Conservation (phyloP, 768 basidiomycete genomes). For the Pulveroboletus sp. region DNA sequence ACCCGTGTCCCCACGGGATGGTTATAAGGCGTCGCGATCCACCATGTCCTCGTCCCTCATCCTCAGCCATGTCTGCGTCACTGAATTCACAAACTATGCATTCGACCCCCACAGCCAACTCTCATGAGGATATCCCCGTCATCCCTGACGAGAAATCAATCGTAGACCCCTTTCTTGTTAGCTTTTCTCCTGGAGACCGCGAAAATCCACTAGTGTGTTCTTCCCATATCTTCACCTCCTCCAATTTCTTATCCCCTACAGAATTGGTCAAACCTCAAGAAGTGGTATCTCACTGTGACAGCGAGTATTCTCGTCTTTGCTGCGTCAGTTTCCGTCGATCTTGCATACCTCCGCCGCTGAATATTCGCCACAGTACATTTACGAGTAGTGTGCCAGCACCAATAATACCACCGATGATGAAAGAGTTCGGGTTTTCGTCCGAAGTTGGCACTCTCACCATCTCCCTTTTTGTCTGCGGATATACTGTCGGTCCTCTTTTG, state of each 20-base stretch:
- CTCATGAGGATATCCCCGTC: conserved; percentile 3
- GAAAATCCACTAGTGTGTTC: conserved; percentile 42
- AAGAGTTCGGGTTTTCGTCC: conserved; percentile 44
- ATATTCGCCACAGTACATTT: conserved; percentile 44
- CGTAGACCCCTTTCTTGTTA: conserved; percentile 30
- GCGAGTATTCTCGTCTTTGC: conserved; percentile 50
- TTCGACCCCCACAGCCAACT: conserved; percentile 2
- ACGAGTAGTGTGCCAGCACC: conserved; percentile 57
- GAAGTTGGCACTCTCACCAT: conserved; percentile 53
- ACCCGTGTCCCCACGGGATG: no score
- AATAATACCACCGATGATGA: conserved; percentile 32
- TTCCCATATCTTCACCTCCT: neutral
- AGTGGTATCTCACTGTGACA: conserved; percentile 51
- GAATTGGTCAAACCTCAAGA: conserved; percentile 45
- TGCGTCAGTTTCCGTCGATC: conserved; percentile 36
- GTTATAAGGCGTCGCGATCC: no score
- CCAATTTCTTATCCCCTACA: conserved; percentile 13
- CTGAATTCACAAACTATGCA: conserved; percentile 11
- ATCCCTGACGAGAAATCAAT: conserved; percentile 6
- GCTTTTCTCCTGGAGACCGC: conserved; percentile 35
- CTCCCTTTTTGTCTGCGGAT: conserved; percentile 61
- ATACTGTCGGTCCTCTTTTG: conserved; percentile 55
- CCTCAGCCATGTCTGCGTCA: conserved; percentile 8
- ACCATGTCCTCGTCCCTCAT: no score
- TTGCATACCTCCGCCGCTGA: neutral